A percentile compares a stretch with the other conserved stretches of the same genome.
These are phyloP conservation scores for Chytridiales sp. DNA, from an alignment of 371 early-diverging fungal genomes.

Conservation along the genomic window DNA sequence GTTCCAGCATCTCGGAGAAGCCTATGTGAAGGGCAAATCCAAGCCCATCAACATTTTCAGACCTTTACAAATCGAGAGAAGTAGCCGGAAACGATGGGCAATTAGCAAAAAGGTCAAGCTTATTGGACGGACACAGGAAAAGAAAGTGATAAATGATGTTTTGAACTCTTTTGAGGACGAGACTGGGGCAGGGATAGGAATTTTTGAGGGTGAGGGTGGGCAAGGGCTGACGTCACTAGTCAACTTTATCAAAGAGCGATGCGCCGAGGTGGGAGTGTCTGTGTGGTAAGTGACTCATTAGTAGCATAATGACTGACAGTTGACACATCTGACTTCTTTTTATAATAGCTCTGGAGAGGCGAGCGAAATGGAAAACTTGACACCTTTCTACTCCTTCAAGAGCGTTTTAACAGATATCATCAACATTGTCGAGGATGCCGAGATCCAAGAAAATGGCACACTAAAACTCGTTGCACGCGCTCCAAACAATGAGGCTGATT, in stretches of 20 bases:
- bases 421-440: conserved; percentile 22
- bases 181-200: conserved; percentile 16
- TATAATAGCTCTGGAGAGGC: conserved; percentile 28
- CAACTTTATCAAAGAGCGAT: conserved; percentile 30
- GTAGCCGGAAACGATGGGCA: neutral
- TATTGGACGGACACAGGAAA: conserved; percentile 43
- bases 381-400: conserved; percentile 43
- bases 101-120: conserved; percentile 5
- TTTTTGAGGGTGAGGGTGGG: conserved; percentile 51
- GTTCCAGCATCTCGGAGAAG: conserved; percentile 48
- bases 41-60: conserved; percentile 45
- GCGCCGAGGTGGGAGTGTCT: conserved; percentile 21
- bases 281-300: conserved; percentile 39
- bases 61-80: conserved; percentile 26
- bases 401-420: conserved; percentile 44
- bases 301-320: too few relatives aligned
- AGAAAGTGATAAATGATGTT: conserved; percentile 20
- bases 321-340: conserved; percentile 1
- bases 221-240: conserved; percentile 49
- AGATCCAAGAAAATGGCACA: conserved; percentile 12
- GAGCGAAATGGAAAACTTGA: conserved; percentile 47
- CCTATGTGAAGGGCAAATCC: conserved; percentile 52
- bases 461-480: conserved; percentile 4
- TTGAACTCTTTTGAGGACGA: conserved; percentile 17
- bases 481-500: too few relatives aligned